These are phyloP conservation scores for Calycina marina DNA, from an alignment of 2,329 filamentous ascomycete genomes.

Conservation along the genomic window DNA sequence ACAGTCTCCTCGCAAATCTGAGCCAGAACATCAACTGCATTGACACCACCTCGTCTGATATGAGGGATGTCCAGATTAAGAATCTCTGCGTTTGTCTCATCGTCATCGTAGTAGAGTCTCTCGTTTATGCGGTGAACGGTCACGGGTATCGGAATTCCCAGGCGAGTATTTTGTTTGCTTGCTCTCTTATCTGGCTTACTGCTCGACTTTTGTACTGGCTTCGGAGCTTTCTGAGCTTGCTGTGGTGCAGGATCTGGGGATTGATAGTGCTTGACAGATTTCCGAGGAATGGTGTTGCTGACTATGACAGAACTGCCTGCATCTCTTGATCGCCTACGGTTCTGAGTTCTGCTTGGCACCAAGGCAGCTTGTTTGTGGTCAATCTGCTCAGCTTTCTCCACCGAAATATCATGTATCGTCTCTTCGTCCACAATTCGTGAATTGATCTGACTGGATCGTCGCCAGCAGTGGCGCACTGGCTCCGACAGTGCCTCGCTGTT, in stretches of 20 bases:
- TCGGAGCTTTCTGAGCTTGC: conserved; percentile 8
- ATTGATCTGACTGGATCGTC: neutral
- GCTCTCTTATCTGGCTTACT: conserved; percentile 14
- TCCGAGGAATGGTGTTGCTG: conserved; percentile 22
- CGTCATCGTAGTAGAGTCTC: conserved; percentile 26
- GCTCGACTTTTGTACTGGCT: conserved; percentile 18
- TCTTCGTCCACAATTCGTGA: conserved; percentile 1
- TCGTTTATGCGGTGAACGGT: conserved; percentile 46
- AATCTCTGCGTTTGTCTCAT: conserved; percentile 30
- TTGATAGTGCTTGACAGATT: conserved; percentile 6
- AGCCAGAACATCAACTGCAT: conserved; percentile 45
- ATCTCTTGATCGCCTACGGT: conserved; percentile 18
- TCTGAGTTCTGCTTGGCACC: conserved; percentile 25
- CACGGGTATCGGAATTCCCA: conserved; percentile 38
- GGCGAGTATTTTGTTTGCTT: conserved; percentile 16
- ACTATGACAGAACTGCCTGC: conserved; percentile 16
- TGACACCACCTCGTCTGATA: conserved; percentile 38
- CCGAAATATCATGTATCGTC: neutral
- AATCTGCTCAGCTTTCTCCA: conserved; percentile 19
- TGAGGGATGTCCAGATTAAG: conserved; percentile 38
- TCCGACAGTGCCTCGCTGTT: too few relatives aligned
- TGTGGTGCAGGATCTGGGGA: conserved; percentile 10
- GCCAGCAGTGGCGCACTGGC: too few relatives aligned
- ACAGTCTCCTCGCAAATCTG: conserved; percentile 48
- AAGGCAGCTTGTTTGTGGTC: conserved; percentile 23